Base-by-base conservation (phyloP, 495 filamentous ascomycete genomes). In the Penicillium herquei region DNA sequence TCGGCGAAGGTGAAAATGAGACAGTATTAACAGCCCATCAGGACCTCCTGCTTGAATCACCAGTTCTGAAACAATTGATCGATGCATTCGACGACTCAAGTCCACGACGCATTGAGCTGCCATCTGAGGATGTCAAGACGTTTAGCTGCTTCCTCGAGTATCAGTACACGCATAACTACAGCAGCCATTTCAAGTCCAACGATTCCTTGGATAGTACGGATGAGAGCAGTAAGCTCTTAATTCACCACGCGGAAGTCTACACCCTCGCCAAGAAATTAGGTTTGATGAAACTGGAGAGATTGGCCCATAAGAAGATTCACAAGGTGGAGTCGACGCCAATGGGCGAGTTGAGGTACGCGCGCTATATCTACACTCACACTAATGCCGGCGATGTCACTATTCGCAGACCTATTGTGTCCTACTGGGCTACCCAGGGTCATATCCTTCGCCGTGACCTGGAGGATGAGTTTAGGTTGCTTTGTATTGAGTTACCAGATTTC, bases 151-250 rank as follows among this genome's bases (percentile, higher is more conserved):
- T 96, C 64, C 83, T 98, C 61, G 87, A 96, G 74, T 98, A 87
- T 72, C 84, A 95, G 32, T 98, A 98, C 73, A 96, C 90, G 1
- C 84, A 83, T 69, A 90, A 98, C 69, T 96, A 96, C 79, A 91
- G 90, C 68, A 87, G 89, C 85, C 86, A 61, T 49, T 86, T 13
- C 75, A 81, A 41, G 70, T 80, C 6, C 60, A 63, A 16, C 21
- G 75, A 73, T 16, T 56, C 74, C 34, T 74, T 89, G 2, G 83
- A 89, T 61, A 66, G 67, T 6, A 75, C 86, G 16, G 91, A 96
- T 71, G 75, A 87, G 49, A 83, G 79, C 34, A 91, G 90, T 45
- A 79, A 84, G 10, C 85, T 91, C 57, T 81, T 97, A 1, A 82
- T 96, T 39, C 87, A 86, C 56, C 92, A 97, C 68, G 92, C 92